phyloP scores from a whole-genome alignment of 192 early-diverging fungal species.

The Coemansia reversa region DNA sequence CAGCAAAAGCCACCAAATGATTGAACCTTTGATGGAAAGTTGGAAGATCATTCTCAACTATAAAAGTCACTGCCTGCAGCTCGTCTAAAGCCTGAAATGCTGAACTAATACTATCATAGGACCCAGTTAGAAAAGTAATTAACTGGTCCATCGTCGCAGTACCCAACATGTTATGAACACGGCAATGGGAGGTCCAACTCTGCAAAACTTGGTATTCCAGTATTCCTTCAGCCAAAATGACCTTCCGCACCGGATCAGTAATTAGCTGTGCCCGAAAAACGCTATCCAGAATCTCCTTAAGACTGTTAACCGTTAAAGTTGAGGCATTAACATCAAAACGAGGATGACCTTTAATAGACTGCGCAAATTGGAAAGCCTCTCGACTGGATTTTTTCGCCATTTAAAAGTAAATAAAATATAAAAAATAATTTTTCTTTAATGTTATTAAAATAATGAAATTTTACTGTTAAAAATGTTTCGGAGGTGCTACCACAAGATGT shows the following conservation, averaged over 20 bases:
- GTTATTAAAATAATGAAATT: background rate
- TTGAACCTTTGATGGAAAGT: background rate
- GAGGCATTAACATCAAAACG: background rate
- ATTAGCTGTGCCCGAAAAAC: background rate
- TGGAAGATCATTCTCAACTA: background rate
- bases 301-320: background rate
- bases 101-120: background rate
- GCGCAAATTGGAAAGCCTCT: no score
- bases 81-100: background rate
- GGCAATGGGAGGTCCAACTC: background rate
- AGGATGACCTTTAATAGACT: no score
- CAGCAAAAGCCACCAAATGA: background rate
- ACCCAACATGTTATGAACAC: background rate
- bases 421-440: no score
- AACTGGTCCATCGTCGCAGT: background rate
- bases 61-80: background rate
- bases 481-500: background rate
- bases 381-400: no score
- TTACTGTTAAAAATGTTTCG: background rate
- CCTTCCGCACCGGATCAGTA: background rate
- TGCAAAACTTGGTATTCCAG: background rate
- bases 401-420: no score
- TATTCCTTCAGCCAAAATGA: background rate
- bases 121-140: background rate
- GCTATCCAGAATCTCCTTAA: background rate